Conservation (phyloP, 768 basidiomycete species). For the Boletus sensibilis region DNA sequence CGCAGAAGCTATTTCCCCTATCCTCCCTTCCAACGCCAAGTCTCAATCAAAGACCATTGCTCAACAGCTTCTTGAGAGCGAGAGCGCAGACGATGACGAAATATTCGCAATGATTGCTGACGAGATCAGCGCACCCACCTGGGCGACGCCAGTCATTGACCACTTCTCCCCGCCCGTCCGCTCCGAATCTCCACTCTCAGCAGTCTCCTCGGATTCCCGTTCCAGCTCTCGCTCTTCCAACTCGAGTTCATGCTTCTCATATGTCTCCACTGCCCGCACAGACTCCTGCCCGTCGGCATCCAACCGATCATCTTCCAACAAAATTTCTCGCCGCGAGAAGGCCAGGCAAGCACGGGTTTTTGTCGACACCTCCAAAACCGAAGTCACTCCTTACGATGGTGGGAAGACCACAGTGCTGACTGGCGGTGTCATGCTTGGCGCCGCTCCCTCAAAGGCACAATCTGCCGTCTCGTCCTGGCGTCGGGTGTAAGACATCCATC, state of each 20-base stretch:
- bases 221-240: slow-evolving; percentile 64
- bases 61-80: slow-evolving; percentile 71
- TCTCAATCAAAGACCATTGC: slow-evolving; percentile 59
- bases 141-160: slow-evolving; percentile 63
- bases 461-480: slow-evolving; percentile 52
- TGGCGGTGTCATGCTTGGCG: slow-evolving; percentile 84
- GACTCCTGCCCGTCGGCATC: slow-evolving; percentile 46
- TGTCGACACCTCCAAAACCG: slow-evolving; percentile 70
- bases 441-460: slow-evolving; percentile 37
- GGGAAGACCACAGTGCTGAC: slow-evolving; percentile 88
- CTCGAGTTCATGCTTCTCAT: slow-evolving; percentile 73
- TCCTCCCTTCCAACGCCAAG: slow-evolving; percentile 20
- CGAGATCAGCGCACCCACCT: slow-evolving; percentile 65
- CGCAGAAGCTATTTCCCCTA: slow-evolving; percentile 23
- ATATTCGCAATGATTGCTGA: slow-evolving; percentile 74
- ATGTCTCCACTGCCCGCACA: slow-evolving; percentile 56
- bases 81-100: slow-evolving; percentile 68
- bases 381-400: slow-evolving; percentile 83
- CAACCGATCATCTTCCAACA: slow-evolving; percentile 42
- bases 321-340: slow-evolving; percentile 67
- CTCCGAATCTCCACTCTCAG: slow-evolving; percentile 59
- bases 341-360: slow-evolving; percentile 69
- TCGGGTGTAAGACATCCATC: slow-evolving; percentile 41
- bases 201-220: slow-evolving; percentile 50
- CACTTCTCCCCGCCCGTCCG: slow-evolving; percentile 54